Evolutionary conservation across 2,329 filamentous ascomycete genomes (phyloP).

Genomic region (Bipolaris bicolor): DNA sequence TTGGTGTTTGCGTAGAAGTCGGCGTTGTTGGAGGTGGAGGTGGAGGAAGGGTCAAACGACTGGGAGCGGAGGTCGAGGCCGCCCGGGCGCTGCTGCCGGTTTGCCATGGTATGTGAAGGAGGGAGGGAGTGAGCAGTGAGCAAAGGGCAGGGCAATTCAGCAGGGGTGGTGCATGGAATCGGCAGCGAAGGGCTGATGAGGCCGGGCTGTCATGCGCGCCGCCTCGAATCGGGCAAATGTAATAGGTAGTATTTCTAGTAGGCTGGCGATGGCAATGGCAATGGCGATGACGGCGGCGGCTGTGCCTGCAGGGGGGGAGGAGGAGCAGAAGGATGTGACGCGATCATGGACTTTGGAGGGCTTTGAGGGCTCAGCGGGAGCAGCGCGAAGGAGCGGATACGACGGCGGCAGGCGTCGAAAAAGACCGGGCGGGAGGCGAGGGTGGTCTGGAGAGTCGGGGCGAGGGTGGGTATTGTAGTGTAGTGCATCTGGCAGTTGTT

Average conservation of each 20-base stretch:
- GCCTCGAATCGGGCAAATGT: conserved; percentile 35
- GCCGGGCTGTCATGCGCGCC: conserved; percentile 42
- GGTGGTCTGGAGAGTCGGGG: not conserved
- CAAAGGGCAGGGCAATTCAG: conserved; percentile 10
- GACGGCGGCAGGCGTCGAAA: conserved; percentile 22
- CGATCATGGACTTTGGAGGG: conserved; percentile 8
- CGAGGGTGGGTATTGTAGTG: conserved; percentile 11
- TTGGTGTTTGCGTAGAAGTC: not conserved
- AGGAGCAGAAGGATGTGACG: conserved; percentile 11
- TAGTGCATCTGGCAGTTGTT: not conserved
- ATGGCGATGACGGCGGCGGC: conserved; percentile 9
- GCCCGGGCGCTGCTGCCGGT: conserved; percentile 40
- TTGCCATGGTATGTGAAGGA: conserved; percentile 33
- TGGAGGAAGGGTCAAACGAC: conserved; percentile 38
- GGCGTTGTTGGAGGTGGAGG: conserved; percentile 17
- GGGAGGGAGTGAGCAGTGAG: conserved; percentile 9
- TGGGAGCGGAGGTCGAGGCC: conserved; percentile 43
- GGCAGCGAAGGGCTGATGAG: conserved; percentile 26
- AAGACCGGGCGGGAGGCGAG: conserved; percentile 3
- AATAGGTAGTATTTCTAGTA: conserved; percentile 18
- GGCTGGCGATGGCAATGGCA: conserved; percentile 2
- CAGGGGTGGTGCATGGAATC: conserved; percentile 32
- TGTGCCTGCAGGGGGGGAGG: conserved; percentile 14
- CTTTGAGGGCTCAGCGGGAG: conserved; percentile 1
- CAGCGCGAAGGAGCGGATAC: conserved; percentile 43